Evolutionary conservation across 495 filamentous ascomycete species (phyloP), one percentile per base, ranked within the genome.

Genomic region (Thermochaetoides thermophila): DNA sequence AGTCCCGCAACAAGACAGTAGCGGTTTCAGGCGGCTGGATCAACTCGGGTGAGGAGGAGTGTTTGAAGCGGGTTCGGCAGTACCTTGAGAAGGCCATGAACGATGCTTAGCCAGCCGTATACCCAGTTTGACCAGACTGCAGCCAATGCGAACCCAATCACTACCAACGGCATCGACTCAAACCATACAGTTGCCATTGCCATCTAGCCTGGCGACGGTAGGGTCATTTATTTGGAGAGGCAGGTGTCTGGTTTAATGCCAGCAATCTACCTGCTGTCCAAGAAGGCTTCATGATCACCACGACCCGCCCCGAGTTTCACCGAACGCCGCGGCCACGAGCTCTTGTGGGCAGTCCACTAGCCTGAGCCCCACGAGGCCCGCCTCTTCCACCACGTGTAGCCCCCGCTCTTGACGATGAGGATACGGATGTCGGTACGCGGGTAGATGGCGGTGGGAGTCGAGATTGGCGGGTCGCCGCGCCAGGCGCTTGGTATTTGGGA

Each of bases 401-500:
- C n/a, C n/a, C n/a, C n/a, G n/a, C n/a, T n/a, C n/a, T n/a, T n/a
- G n/a, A n/a, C n/a, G n/a, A n/a, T n/a, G n/a, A n/a, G n/a, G n/a
- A n/a, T n/a, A n/a, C n/a, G n/a, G n/a, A n/a, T n/a, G n/a, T n/a
- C n/a, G n/a, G n/a, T n/a, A n/a, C n/a, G 25, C 49, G 66, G 52
- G 44, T 59, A 20, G 45, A 31, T 5, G 53, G 51, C 38, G 53
- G 49, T 21, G 56, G 57, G 8, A 61, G 35, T 34, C 57, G 50
- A 13, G 59, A 62, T 31, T 61, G 58, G 19, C 60, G 60, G 14
- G 45, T n/a, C n/a, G n/a, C 64, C 9, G 75, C 61, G 9, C 69
- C 64, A 1, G 75, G 66, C 7, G 69, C 71, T 24, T 69, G 49
- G 47, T 76, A 74, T 42, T 73, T 80, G n/a, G 69, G 60, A 2